These are phyloP conservation scores for Cyberlindnera amylophila DNA, from an alignment of 805 yeast species.

Conservation along the genomic window DNA sequence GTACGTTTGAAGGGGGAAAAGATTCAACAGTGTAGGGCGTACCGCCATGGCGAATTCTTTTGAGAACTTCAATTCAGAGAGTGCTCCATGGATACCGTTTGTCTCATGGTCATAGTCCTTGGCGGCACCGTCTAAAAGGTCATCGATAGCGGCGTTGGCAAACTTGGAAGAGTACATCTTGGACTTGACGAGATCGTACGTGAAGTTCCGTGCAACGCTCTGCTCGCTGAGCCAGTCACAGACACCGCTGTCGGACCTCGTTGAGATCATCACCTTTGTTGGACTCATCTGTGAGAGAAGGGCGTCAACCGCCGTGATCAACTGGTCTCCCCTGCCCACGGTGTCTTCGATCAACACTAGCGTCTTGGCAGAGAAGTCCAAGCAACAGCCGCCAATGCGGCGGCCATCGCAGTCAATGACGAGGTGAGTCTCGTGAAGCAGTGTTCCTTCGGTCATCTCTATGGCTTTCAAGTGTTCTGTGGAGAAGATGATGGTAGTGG, in stretches of 20 bases:
- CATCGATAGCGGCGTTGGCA: constrained; percentile 5
- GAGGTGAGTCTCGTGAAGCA: not conserved
- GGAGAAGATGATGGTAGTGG: not conserved
- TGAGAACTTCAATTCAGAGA: constrained; percentile 8
- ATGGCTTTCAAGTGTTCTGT: too few species aligned
- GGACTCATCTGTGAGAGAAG: constrained; percentile 5
- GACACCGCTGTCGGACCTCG: constrained; percentile 3
- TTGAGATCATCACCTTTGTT: constrained; percentile 6
- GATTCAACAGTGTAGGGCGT: constrained; percentile 2
- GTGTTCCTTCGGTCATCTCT: not conserved
- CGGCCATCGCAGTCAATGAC: constrained; percentile 12
- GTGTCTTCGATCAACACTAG: constrained; percentile 9
- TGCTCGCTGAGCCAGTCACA: constrained; percentile 4
- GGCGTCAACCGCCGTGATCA: constrained; percentile 1
- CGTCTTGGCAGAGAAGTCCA: constrained; percentile 7
- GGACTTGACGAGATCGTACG: constrained; percentile 7
- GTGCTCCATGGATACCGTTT: not conserved
- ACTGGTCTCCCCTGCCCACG: not conserved
- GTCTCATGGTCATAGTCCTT: too few species aligned
- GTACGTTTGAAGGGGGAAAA: not conserved
- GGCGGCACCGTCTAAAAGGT: constrained; percentile 1
- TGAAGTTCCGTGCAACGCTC: constrained; percentile 4
- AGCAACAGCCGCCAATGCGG: constrained; percentile 9
- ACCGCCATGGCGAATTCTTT: constrained; percentile 11
- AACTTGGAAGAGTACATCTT: constrained; percentile 5